Conservation (phyloP, 2,329 filamentous ascomycete species). For the Chaetothyriales sp. region DNA sequence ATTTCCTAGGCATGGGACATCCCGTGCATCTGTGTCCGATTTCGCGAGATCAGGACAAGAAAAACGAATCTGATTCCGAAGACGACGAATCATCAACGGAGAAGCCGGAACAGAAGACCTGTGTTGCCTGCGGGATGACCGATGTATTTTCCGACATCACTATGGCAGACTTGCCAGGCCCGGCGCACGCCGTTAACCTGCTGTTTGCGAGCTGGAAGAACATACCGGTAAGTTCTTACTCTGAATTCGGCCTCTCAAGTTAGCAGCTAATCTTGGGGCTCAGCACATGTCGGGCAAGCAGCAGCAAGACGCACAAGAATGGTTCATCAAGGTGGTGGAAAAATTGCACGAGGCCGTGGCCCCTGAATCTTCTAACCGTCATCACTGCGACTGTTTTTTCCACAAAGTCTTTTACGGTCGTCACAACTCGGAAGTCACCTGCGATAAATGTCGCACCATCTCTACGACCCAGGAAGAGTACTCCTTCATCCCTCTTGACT, state of each 20-base stretch:
- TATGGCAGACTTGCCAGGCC: constrained; percentile 56
- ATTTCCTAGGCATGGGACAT: constrained; percentile 84
- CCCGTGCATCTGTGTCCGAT: constrained; percentile 57
- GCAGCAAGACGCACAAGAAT: constrained; percentile 94
- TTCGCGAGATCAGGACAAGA: constrained; percentile 22
- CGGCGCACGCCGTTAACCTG: constrained; percentile 80
- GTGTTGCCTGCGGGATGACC: constrained; percentile 47
- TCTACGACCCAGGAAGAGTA: constrained; percentile 79
- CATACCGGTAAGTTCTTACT: constrained; percentile 44
- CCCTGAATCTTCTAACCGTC: constrained; percentile 6
- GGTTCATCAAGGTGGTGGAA: constrained; percentile 89
- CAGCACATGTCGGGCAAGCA: constrained; percentile 73
- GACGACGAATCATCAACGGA: constrained; percentile 13
- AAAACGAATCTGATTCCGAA: constrained; percentile 16
- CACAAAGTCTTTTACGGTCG: constrained; percentile 93
- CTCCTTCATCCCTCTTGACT: constrained; percentile 74
- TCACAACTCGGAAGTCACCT: constrained; percentile 78
- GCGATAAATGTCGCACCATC: constrained; percentile 69
- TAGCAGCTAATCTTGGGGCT: not conserved
- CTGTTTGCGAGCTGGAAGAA: constrained; percentile 83
- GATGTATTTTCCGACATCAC: constrained; percentile 53
- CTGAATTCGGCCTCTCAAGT: not conserved
- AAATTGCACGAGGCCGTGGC: constrained; percentile 71
- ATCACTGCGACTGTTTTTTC: constrained; percentile 69
- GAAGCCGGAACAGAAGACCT: constrained; percentile 26